A percentile compares a stretch with the other conserved stretches of the same genome.
Evolutionary conservation across 306 rosid genomes (phyloP).

Genomic region (Canavalia gladiata): DNA sequence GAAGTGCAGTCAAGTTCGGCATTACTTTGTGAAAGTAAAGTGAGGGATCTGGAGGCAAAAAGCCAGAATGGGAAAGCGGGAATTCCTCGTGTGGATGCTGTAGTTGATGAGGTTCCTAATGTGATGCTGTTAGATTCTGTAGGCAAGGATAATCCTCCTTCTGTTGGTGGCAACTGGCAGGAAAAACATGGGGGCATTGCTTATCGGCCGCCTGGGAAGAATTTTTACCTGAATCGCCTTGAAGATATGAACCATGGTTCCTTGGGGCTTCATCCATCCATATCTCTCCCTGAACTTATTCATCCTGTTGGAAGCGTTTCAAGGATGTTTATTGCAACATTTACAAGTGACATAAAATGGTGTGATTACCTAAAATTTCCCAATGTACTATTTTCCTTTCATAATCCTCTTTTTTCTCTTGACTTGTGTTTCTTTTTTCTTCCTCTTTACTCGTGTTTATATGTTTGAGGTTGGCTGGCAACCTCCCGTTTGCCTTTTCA

Average conservation of each 20-base stretch:
- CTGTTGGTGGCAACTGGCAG: slow-evolving; percentile 42
- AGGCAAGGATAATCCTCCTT: slow-evolving; percentile 41
- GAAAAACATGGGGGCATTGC: slow-evolving; percentile 7
- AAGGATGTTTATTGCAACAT: slow-evolving; percentile 77
- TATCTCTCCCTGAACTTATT: slow-evolving; percentile 76
- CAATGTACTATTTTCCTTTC: slow-evolving; percentile 41
- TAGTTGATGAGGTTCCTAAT: slow-evolving; percentile 30
- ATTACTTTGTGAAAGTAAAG: slow-evolving; percentile 35
- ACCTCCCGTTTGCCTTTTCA: not conserved
- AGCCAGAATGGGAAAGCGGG: slow-evolving; percentile 37
- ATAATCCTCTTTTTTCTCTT: slow-evolving; percentile 20
- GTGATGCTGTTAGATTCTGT: slow-evolving; percentile 22
- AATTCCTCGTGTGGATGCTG: slow-evolving; percentile 34
- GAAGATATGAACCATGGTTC: slow-evolving; percentile 47
- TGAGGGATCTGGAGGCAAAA: slow-evolving; percentile 38
- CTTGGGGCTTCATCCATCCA: slow-evolving; percentile 43
- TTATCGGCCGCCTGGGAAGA: slow-evolving; percentile 70
- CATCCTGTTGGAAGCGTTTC: slow-evolving; percentile 72
- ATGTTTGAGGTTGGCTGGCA: slow-evolving; percentile 17
- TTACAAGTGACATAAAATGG: slow-evolving; percentile 83
- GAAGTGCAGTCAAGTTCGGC: slow-evolving; percentile 43
- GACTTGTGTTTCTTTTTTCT: not conserved
- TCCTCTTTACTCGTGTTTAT: slow-evolving; percentile 26
- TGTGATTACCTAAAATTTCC: slow-evolving; percentile 47
- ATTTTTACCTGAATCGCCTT: slow-evolving; percentile 72